phyloP scores from a whole-genome alignment of 2,329 filamentous ascomycete genomes.

The Colletotrichum cereale region DNA sequence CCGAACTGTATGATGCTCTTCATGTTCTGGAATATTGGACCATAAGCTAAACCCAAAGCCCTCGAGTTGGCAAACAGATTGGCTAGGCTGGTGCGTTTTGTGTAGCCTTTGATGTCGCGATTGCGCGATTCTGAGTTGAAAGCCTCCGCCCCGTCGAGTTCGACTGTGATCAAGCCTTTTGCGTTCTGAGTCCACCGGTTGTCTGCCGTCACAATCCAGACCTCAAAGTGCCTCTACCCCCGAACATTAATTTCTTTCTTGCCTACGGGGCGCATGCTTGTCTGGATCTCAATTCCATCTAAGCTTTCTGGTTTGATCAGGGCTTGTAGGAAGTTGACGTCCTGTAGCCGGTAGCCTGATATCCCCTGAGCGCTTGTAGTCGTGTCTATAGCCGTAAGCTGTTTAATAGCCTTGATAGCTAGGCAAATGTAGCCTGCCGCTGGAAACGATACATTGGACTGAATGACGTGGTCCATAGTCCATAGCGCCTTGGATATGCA shows the following conservation, averaged over 20 bases:
- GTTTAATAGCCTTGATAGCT: slow-evolving; percentile 56
- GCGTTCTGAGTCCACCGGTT: neutral
- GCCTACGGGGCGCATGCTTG: neutral
- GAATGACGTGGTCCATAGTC: slow-evolving; percentile 64
- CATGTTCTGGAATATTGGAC: neutral
- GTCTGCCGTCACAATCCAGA: neutral
- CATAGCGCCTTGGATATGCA: slow-evolving; percentile 62
- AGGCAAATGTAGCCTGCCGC: slow-evolving; percentile 63
- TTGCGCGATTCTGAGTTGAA: too few species aligned
- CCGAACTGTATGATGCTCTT: neutral
- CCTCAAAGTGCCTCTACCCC: neutral
- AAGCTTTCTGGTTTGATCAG: neutral
- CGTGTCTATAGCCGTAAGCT: neutral
- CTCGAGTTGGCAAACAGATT: too few species aligned
- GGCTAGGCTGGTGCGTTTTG: neutral
- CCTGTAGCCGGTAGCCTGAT: neutral
- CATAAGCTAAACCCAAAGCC: neutral
- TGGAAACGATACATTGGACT: slow-evolving; percentile 62
- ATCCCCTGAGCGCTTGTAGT: too few species aligned
- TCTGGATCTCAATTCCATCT: neutral
- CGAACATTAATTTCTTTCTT: neutral
- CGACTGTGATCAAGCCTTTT: neutral
- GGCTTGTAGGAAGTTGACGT: neutral
- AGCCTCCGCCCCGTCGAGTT: neutral
- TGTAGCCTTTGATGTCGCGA: neutral